A percentile compares a stretch with the other conserved stretches of the same genome.
Conservation (phyloP, 225 moss, liverwort and hornwort genomes). For the Antitrichia curtipendula region DNA sequence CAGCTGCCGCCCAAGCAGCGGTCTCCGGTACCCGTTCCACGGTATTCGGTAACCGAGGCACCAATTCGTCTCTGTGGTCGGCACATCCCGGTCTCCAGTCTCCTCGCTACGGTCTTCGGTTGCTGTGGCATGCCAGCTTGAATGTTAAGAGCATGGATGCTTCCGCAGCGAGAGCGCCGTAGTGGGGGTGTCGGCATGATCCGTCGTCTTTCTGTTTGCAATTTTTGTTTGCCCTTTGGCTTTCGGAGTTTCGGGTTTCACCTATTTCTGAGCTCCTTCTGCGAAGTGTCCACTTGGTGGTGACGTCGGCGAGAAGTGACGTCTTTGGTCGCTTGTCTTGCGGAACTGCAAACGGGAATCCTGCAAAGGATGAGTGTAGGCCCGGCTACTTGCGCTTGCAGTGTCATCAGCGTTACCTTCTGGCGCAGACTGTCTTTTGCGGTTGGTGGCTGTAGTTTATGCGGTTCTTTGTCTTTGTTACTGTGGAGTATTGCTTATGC, state of each 20-base stretch:
- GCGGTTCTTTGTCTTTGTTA: neutral
- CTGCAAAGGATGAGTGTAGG: neutral
- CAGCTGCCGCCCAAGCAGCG: neutral
- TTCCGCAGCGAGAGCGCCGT: neutral
- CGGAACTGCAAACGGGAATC: neutral
- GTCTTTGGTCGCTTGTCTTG: neutral
- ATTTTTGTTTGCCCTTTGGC: neutral
- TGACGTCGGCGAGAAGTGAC: constrained; percentile 8
- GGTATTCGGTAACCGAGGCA: neutral
- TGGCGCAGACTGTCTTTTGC: neutral
- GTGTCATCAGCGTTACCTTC: neutral
- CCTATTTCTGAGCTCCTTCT: neutral
- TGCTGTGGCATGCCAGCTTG: neutral
- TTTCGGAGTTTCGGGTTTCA: too few relatives aligned
- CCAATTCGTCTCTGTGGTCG: neutral
- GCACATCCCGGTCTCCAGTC: neutral
- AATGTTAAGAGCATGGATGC: neutral
- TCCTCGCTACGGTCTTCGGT: neutral
- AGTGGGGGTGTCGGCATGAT: neutral
- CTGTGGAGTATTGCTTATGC: neutral
- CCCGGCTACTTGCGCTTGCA: neutral
- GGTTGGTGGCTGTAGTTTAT: neutral
- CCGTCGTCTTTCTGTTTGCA: neutral
- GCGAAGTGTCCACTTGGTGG: neutral
- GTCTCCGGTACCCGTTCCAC: neutral